Evolutionary conservation across 2,329 filamentous ascomycete genomes (phyloP), one percentile per base, ranked within the genome.

Genomic region (Cytospora leucostoma): DNA sequence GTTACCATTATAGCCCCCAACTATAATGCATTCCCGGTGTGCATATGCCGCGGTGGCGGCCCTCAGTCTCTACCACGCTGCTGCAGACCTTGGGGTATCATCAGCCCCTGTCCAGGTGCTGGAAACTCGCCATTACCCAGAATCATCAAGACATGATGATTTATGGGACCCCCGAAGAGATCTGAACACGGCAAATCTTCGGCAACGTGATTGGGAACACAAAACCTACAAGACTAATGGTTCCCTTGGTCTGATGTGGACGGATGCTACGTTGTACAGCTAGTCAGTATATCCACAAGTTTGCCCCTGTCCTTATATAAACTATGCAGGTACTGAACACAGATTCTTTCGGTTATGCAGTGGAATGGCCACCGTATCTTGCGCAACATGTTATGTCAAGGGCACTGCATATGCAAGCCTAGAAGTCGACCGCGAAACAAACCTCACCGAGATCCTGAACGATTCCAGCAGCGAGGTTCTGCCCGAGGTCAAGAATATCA

Each of bases 311-410:
- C 10, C 13, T 54, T 7, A 2, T 13, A n/a, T 56, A 19, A 19
- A 27, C 19, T 58, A 64, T 66, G 33, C 17, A 44, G 11, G 15
- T 50, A 7, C n/a, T 35, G 11, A 49, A 56, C 38, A 35, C 17
- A 4, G 11, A 33, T 2, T 15, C 19, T 37, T 19, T n/a, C 13
- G 47, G 17, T 7, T 13, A 13, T 15, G 10, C 37, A 66, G 59
- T 54, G 49, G 19, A 12, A 38, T 50, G 27, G 67, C 82, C n/a
- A 73, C 80, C 56, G 75, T 82, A 38, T 73, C 74, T 12, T 84
- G 82, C 69, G 75, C 72, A 4, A 79, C 72, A 5, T 85, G 83
- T 68, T 85, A 84, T 68, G 70, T 84, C 61, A 80, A 80, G 62
- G 82, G 80, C 51, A 70, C 67, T 6, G 80, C 79, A 12, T 77